Conservation (phyloP, 2,329 filamentous ascomycete species). For the Colletotrichum trifolii region DNA sequence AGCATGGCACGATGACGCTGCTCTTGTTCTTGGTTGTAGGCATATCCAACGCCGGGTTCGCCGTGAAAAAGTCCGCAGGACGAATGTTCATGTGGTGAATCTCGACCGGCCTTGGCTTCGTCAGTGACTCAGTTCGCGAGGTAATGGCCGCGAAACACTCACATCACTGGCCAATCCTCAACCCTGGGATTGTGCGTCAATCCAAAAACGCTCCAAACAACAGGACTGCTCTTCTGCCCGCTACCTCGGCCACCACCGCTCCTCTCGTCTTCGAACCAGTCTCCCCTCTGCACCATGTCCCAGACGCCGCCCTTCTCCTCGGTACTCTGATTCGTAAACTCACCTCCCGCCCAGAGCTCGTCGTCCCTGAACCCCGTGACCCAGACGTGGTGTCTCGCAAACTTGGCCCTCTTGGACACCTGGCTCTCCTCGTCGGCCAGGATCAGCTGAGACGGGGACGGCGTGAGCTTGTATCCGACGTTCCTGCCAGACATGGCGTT, state of each 20-base stretch:
- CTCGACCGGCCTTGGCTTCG: conserved; percentile 53
- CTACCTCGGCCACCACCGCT: conserved; percentile 4
- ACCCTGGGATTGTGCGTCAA: conserved; percentile 60
- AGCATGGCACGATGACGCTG: conserved; percentile 55
- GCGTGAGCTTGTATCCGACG: conserved; percentile 61
- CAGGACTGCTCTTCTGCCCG: conserved; percentile 44
- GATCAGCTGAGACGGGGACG: conserved; percentile 57
- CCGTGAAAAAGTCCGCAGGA: conserved; percentile 59
- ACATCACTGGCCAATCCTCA: conserved; percentile 64
- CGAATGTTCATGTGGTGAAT: conserved; percentile 58
- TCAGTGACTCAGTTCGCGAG: not conserved
- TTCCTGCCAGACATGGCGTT: conserved; percentile 61
- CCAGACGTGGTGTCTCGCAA: conserved; percentile 60
- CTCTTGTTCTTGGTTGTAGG: conserved; percentile 51
- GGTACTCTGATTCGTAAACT: conserved; percentile 62
- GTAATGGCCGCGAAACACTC: conserved; percentile 42
- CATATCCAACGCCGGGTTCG: conserved; percentile 59
- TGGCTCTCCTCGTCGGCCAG: conserved; percentile 57
- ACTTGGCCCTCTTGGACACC: conserved; percentile 55
- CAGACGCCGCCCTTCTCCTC: conserved; percentile 55
- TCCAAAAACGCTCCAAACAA: conserved; percentile 61
- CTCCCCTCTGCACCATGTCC: conserved; percentile 58
- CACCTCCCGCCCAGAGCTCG: conserved; percentile 62
- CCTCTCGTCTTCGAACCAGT: conserved; percentile 52
- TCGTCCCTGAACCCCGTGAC: conserved; percentile 61